Conservation (phyloP, 169 alveolate genomes). For the Theileria parva region DNA sequence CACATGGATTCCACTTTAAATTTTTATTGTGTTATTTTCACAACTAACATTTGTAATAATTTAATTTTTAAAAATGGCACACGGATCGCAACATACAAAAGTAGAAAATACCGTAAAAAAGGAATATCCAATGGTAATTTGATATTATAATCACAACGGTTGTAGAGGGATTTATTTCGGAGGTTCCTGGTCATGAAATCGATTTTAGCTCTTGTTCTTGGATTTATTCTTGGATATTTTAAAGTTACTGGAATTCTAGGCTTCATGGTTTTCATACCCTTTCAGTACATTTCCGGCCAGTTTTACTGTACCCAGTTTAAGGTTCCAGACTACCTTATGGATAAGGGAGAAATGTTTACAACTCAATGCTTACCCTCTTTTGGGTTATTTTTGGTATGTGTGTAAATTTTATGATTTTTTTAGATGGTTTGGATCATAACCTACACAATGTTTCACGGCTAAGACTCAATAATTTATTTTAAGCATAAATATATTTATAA, state of each 20-base stretch:
- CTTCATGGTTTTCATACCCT: constrained; percentile 25
- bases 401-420: background rate
- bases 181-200: constrained; percentile 30
- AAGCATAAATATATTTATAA: background rate
- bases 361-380: constrained; percentile 38
- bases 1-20: background rate
- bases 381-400: constrained; percentile 49
- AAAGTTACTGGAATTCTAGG: constrained; percentile 51
- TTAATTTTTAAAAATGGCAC: background rate
- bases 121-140: constrained; percentile 1
- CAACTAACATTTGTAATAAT: background rate
- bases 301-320: constrained; percentile 25
- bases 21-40: background rate
- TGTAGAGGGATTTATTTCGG: constrained; percentile 24
- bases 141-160: background rate
- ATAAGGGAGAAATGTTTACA: constrained; percentile 35
- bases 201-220: constrained; percentile 32
- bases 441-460: constrained; percentile 40
- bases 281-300: constrained; percentile 40
- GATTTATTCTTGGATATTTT: constrained; percentile 43
- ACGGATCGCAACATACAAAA: background rate
- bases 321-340: constrained; percentile 63
- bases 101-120: background rate
- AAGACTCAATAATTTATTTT: background rate
- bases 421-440: constrained; percentile 59